Evolutionary conservation across 306 rosid species (phyloP).

Genomic region (Begonia peltatifolia): DNA sequence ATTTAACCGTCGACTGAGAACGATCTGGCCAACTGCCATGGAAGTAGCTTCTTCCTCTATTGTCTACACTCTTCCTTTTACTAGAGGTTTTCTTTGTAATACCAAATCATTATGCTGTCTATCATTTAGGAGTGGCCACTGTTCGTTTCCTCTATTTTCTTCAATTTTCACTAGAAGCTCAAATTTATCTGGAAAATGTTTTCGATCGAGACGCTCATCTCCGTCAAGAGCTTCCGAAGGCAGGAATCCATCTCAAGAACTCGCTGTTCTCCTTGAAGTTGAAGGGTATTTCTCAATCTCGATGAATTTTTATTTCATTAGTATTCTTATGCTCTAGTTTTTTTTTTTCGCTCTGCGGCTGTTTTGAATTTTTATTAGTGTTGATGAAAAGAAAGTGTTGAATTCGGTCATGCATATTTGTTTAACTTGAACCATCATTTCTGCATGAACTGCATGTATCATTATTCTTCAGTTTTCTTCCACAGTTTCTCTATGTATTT

Average conservation of each 20-base stretch:
- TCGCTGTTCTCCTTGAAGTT: constrained; percentile 81
- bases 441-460: too few relatives aligned
- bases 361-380: too few relatives aligned
- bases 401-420: too few relatives aligned
- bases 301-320: background rate
- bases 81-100: constrained; percentile 5
- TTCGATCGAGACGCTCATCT: constrained; percentile 18
- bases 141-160: constrained; percentile 14
- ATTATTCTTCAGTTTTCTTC: too few relatives aligned
- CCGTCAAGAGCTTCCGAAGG: constrained; percentile 27
- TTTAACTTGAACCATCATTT: too few relatives aligned
- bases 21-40: constrained; percentile 18
- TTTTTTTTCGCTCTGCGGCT: too few relatives aligned
- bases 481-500: too few relatives aligned
- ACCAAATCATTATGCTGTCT: constrained; percentile 3
- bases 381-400: too few relatives aligned
- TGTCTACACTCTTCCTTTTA: constrained; percentile 9
- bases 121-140: constrained; percentile 7
- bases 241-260: constrained; percentile 25
- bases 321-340: background rate
- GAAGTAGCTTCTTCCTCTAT: constrained; percentile 21
- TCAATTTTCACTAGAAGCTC: constrained; percentile 11
- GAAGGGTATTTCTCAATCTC: constrained; percentile 39
- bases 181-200: constrained; percentile 22
- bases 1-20: background rate